Evolutionary conservation across 2,329 filamentous ascomycete species (phyloP).

Genomic region (Apiospora malaysiana): DNA sequence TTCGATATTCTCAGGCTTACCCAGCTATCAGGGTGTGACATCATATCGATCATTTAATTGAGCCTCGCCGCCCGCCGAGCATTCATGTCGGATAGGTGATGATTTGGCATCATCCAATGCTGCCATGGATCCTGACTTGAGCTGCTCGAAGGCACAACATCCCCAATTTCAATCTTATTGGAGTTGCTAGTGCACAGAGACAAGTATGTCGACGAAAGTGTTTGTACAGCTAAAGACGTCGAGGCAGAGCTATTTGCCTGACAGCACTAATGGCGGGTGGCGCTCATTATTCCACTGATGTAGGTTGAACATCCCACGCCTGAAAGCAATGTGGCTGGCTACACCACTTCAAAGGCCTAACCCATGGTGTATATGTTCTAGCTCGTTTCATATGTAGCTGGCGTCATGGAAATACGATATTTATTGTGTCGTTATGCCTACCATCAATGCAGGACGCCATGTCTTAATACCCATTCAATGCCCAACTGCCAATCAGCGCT

Average conservation of each 20-base stretch:
- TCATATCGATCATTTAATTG: background rate
- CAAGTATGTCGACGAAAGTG: background rate
- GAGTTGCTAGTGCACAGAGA: background rate
- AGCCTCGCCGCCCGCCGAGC: background rate
- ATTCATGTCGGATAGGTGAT: background rate
- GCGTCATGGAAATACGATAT: background rate
- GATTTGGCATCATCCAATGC: background rate
- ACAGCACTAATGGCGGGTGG: background rate
- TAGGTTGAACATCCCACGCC: background rate
- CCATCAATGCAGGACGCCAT: background rate
- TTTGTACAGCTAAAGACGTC: background rate
- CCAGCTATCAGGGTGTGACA: background rate
- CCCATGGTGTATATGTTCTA: no score
- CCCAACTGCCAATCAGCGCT: background rate
- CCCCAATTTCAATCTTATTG: no score
- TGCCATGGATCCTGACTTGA: background rate
- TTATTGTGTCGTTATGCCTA: background rate
- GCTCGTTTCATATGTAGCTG: background rate
- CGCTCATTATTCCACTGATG: background rate
- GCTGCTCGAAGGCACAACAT: no score
- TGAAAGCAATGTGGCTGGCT: background rate
- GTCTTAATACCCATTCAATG: background rate
- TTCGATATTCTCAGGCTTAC: background rate
- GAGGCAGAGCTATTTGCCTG: background rate
- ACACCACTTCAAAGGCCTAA: background rate